Conservation (phyloP, 495 filamentous ascomycete genomes). For the Aspergillus steynii region DNA sequence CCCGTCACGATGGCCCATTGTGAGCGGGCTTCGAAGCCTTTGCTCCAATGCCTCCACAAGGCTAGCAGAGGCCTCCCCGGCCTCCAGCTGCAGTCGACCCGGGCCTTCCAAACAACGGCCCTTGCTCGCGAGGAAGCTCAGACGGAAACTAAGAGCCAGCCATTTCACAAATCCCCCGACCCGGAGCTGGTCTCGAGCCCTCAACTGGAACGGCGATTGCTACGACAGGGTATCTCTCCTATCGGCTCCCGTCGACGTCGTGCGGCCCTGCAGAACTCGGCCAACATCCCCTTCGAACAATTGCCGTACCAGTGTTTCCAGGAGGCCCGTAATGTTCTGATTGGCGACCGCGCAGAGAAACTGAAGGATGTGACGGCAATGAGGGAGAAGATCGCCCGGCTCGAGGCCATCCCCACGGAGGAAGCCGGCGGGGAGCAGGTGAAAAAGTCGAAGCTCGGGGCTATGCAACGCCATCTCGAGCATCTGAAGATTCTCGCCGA, state of each 20-base stretch:
- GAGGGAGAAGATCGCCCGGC: constrained; percentile 56
- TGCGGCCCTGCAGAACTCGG: constrained; percentile 65
- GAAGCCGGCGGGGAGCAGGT: constrained; percentile 59
- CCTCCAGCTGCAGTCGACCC: constrained; percentile 36
- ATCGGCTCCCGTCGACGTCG: constrained; percentile 83
- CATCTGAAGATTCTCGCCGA: constrained; percentile 85
- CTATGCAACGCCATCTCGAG: constrained; percentile 74
- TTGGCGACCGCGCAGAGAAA: constrained; percentile 81
- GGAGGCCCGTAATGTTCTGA: constrained; percentile 82
- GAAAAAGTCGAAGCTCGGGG: constrained; percentile 65
- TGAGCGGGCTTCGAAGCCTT: constrained; percentile 66
- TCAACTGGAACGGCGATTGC: constrained; percentile 60
- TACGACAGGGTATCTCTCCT: constrained; percentile 58
- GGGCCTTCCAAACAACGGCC: constrained; percentile 41
- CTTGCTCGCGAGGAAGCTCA: constrained; percentile 40
- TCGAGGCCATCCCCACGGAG: constrained; percentile 59
- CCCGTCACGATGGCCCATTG: constrained; percentile 62
- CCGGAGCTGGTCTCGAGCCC: constrained; percentile 52
- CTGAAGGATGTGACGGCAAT: constrained; percentile 61
- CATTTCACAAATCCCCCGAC: constrained; percentile 45
- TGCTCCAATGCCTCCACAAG: constrained; percentile 63
- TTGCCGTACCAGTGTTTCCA: constrained; percentile 97
- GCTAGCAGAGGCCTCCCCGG: constrained; percentile 35
- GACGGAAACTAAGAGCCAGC: constrained; percentile 33
- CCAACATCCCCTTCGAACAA: constrained; percentile 83